phyloP scores from a whole-genome alignment of 2,329 filamentous ascomycete species.

The Phoma herbarum region DNA sequence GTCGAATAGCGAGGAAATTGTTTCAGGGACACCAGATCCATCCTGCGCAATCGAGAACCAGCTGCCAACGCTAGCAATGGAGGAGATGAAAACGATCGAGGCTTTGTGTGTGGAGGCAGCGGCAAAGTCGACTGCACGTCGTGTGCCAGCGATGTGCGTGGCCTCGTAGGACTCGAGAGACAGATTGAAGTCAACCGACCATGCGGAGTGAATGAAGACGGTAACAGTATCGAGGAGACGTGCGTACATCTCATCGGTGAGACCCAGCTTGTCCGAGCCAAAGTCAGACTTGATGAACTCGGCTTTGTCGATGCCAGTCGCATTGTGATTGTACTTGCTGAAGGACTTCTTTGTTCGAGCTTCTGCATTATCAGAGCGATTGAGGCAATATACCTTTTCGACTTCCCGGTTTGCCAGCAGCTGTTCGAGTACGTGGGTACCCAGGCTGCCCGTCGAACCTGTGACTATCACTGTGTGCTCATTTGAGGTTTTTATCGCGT shows the following conservation, averaged over 20 bases:
- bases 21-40: conserved; percentile 19
- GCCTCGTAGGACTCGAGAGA: conserved; percentile 29
- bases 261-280: conserved; percentile 48
- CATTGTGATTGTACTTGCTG: conserved; percentile 2
- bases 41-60: conserved; percentile 13
- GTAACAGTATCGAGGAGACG: conserved; percentile 40
- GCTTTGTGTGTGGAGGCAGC: conserved; percentile 8
- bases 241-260: conserved; percentile 36
- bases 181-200: conserved; percentile 64
- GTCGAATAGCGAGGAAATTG: conserved; percentile 41
- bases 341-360: conserved; percentile 19
- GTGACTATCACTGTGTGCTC: conserved; percentile 32
- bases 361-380: conserved; percentile 29
- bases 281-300: conserved; percentile 25
- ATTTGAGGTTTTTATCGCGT: not conserved
- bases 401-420: conserved; percentile 27
- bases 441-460: conserved; percentile 38
- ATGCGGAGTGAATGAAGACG: conserved; percentile 61
- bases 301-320: conserved; percentile 10
- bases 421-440: conserved; percentile 31
- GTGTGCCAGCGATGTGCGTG: conserved; percentile 23
- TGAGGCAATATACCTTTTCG: conserved; percentile 33
- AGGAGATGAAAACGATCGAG: conserved; percentile 51
- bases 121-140: conserved; percentile 22
- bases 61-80: conserved; percentile 45